phyloP scores from a whole-genome alignment of 108 stramenopile genomes.

The Nannochloropsis gaditana region DNA sequence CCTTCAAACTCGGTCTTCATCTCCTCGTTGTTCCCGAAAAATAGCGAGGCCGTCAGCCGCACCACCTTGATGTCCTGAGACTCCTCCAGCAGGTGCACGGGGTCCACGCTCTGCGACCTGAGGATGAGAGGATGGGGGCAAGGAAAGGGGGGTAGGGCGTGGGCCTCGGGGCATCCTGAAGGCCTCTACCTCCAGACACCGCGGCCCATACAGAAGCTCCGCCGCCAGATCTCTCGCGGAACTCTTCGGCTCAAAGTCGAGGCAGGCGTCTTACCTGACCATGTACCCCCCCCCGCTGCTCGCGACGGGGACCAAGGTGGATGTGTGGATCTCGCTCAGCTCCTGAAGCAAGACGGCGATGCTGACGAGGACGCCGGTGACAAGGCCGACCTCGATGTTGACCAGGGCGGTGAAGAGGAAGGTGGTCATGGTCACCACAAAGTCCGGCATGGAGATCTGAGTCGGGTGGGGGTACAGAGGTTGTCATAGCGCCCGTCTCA shows the following conservation, averaged over 20 bases:
- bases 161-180: neutral
- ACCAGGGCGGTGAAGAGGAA: neutral
- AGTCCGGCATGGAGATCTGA: constrained; percentile 6
- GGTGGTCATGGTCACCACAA: neutral
- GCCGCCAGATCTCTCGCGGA: too few species aligned
- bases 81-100: neutral
- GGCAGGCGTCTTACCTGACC: neutral
- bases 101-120: constrained; percentile 3
- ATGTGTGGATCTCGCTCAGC: neutral
- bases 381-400: neutral
- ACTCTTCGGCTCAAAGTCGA: too few species aligned
- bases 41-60: neutral
- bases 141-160: neutral
- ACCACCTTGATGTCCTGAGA: constrained; percentile 10
- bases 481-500: too few species aligned
- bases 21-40: constrained; percentile 17
- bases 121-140: neutral
- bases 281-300: neutral
- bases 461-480: too few species aligned
- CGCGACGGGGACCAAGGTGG: neutral
- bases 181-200: neutral
- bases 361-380: neutral
- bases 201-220: neutral
- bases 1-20: neutral
- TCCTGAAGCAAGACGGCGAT: neutral